These are phyloP conservation scores for Ensete glaucum DNA, from an alignment of 176 grass and related monocot species.

Conservation along the genomic window DNA sequence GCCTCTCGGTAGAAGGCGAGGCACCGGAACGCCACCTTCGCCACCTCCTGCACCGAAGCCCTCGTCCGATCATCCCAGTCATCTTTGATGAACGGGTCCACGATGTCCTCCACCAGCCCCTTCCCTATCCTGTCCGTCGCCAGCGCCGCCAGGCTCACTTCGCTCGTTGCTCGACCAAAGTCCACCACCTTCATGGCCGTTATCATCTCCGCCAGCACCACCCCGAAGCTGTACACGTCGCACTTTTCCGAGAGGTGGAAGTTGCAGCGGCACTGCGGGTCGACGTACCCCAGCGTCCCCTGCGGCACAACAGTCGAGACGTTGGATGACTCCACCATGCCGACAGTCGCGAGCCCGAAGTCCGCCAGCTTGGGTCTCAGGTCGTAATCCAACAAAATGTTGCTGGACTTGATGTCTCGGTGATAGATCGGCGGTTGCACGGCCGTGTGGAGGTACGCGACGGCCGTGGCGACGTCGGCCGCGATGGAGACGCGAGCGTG, in stretches of 20 bases:
- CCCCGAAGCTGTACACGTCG: constrained; percentile 98
- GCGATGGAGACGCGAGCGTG: constrained; percentile 42
- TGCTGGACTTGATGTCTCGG: constrained; percentile 90
- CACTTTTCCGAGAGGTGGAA: constrained; percentile 95
- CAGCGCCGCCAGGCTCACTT: constrained; percentile 74
- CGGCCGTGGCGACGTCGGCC: constrained; percentile 47
- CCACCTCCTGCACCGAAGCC: constrained; percentile 46
- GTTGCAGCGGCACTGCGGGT: constrained; percentile 86
- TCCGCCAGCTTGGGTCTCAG: constrained; percentile 70
- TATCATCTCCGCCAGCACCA: constrained; percentile 87
- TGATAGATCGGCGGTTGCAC: constrained; percentile 72
- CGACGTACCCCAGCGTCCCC: constrained; percentile 89
- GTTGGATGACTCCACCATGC: constrained; percentile 31
- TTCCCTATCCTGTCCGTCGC: constrained; percentile 55
- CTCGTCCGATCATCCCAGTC: constrained; percentile 35
- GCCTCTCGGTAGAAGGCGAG: constrained; percentile 77
- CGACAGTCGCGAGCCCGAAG: constrained; percentile 70
- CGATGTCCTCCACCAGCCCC: constrained; percentile 50
- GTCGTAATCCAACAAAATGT: constrained; percentile 62
- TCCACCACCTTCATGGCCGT: constrained; percentile 92
- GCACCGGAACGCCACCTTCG: constrained; percentile 82
- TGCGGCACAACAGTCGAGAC: constrained; percentile 85
- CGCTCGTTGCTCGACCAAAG: constrained; percentile 43
- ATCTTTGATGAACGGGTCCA: constrained; percentile 43
- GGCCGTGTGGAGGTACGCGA: constrained; percentile 53